These are phyloP conservation scores for Leccinellum albellum DNA, from an alignment of 768 basidiomycete species.

Conservation along the genomic window DNA sequence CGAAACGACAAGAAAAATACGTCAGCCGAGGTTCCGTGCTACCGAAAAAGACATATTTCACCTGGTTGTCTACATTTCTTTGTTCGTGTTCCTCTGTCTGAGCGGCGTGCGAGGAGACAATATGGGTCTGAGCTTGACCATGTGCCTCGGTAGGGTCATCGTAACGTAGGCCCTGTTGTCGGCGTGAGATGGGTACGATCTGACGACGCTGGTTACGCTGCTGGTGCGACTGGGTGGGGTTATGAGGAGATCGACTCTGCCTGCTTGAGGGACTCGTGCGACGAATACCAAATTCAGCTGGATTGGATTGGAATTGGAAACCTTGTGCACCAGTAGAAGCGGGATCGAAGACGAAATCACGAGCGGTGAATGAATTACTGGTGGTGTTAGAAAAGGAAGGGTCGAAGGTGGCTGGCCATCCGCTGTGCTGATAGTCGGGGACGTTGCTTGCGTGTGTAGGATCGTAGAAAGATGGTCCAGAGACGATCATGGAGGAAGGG, in stretches of 20 bases:
- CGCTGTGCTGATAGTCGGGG: constrained; percentile 41
- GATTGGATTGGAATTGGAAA: background rate
- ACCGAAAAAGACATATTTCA: background rate
- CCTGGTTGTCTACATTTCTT: constrained; percentile 3
- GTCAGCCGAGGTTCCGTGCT: background rate
- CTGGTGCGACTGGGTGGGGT: background rate
- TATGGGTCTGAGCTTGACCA: background rate
- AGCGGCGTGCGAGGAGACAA: background rate
- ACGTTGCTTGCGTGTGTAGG: constrained; percentile 36
- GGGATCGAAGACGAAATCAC: background rate
- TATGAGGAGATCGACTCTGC: background rate
- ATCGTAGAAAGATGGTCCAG: constrained; percentile 53
- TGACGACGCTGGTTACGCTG: constrained; percentile 9
- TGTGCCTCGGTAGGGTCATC: background rate
- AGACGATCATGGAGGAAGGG: constrained; percentile 46
- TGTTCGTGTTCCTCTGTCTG: constrained; percentile 6
- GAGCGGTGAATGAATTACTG: background rate
- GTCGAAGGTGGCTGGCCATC: constrained; percentile 19
- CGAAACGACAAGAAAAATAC: background rate
- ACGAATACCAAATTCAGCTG: background rate
- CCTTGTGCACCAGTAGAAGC: background rate
- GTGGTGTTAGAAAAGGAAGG: constrained; percentile 6
- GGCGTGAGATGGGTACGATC: constrained; percentile 9
- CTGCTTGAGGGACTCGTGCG: background rate
- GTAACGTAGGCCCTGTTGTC: background rate